phyloP scores from a whole-genome alignment of 345 rosid genomes.

The Reutealis trisperma region DNA sequence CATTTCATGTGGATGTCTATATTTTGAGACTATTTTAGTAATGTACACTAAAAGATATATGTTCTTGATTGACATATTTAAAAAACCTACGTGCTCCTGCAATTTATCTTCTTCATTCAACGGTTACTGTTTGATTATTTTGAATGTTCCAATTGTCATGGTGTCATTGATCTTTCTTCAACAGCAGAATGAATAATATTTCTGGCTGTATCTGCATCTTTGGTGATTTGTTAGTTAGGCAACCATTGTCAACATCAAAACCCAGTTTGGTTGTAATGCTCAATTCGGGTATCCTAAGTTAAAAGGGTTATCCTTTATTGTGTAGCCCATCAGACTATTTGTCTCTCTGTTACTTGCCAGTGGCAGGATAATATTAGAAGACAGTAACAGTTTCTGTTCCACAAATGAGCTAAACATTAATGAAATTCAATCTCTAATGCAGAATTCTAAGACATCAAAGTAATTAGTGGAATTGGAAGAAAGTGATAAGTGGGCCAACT shows the following conservation, averaged over 20 bases:
- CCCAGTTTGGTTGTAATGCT: neutral
- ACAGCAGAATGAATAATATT: neutral
- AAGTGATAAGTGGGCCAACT: too few relatives aligned
- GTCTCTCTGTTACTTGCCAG: too few relatives aligned
- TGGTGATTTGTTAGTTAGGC: neutral
- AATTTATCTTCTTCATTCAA: neutral
- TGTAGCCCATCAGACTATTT: too few relatives aligned
- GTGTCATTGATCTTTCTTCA: neutral
- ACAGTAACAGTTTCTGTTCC: too few relatives aligned
- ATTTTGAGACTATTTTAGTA: conserved; percentile 8
- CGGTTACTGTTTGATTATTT: neutral
- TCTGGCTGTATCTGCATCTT: neutral
- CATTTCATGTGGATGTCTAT: conserved; percentile 16
- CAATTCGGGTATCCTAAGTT: too few relatives aligned
- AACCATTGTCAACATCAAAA: neutral
- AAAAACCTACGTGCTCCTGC: conserved; percentile 1
- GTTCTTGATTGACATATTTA: neutral
- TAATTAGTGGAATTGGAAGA: too few relatives aligned
- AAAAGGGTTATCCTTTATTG: too few relatives aligned
- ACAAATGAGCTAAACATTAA: too few relatives aligned
- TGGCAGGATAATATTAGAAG: too few relatives aligned
- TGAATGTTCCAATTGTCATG: neutral
- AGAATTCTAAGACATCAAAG: too few relatives aligned
- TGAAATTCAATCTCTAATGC: too few relatives aligned
- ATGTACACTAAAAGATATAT: conserved; percentile 8